phyloP scores from a whole-genome alignment of 2,329 filamentous ascomycete genomes.

The Fonsecaea pedrosoi region DNA sequence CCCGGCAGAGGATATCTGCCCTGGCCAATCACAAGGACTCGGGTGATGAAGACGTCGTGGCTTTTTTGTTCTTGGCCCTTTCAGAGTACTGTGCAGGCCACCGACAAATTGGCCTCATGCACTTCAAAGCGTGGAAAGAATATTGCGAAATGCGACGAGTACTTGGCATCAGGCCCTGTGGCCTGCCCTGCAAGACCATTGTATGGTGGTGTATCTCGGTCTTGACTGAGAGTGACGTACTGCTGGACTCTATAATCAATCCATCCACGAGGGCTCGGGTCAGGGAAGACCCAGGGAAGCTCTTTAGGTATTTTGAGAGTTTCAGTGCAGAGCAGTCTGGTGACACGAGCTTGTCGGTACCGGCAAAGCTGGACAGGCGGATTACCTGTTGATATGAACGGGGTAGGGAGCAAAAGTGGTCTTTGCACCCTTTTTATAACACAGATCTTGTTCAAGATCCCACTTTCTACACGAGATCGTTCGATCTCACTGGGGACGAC shows the following conservation, averaged over 20 bases:
- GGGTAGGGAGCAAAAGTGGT: neutral
- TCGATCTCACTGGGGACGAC: neutral
- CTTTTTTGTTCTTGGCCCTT: slow-evolving; percentile 33
- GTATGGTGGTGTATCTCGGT: slow-evolving; percentile 36
- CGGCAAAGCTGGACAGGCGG: slow-evolving; percentile 12
- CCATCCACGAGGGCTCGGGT: slow-evolving; percentile 25
- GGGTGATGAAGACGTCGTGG: slow-evolving; percentile 31
- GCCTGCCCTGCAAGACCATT: slow-evolving; percentile 32
- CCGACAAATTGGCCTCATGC: slow-evolving; percentile 32
- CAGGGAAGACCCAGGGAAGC: slow-evolving; percentile 28
- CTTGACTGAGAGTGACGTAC: slow-evolving; percentile 28
- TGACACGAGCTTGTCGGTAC: slow-evolving; percentile 6
- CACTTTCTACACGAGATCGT: neutral
- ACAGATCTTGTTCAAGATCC: neutral
- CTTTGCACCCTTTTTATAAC: neutral
- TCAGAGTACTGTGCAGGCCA: slow-evolving; percentile 30
- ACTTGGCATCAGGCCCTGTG: slow-evolving; percentile 21
- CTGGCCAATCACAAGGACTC: slow-evolving; percentile 28
- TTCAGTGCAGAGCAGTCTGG: neutral
- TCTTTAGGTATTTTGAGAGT: slow-evolving; percentile 32
- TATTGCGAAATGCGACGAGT: slow-evolving; percentile 34
- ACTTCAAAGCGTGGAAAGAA: slow-evolving; percentile 34
- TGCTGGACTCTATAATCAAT: slow-evolving; percentile 24
- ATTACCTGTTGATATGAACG: slow-evolving; percentile 17
- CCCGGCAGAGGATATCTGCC: slow-evolving; percentile 31